Percentiles rank a stretch among this genome's conserved stretches.
phyloP scores from a whole-genome alignment of 352 stramenopile species.

The Globisporangium middletonii region DNA sequence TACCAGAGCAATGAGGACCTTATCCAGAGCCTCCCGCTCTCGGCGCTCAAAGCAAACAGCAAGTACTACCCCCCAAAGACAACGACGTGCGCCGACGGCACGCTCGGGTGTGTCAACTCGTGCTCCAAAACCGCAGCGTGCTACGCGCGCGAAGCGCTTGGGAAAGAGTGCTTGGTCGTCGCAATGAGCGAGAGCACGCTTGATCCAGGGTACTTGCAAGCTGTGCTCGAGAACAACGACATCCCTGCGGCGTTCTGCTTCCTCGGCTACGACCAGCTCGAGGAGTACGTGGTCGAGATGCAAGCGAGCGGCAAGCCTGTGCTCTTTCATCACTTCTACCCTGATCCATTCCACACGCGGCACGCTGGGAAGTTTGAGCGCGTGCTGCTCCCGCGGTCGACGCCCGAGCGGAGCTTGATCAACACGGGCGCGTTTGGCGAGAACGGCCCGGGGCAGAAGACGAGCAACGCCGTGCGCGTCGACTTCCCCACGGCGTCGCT shows the following conservation, averaged over 20 bases:
- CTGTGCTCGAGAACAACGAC: slow-evolving; percentile 19
- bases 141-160: slow-evolving; percentile 9
- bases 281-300: slow-evolving; percentile 21
- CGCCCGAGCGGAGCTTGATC: slow-evolving; percentile 14
- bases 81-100: slow-evolving; percentile 18
- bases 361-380: slow-evolving; percentile 23
- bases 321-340: slow-evolving; percentile 48
- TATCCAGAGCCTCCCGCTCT: slow-evolving; percentile 6
- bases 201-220: slow-evolving; percentile 18
- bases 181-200: slow-evolving; percentile 15
- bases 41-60: slow-evolving; percentile 1
- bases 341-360: slow-evolving; percentile 31
- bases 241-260: slow-evolving; percentile 35
- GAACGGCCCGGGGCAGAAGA: slow-evolving; percentile 36
- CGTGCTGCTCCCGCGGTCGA: slow-evolving; percentile 29
- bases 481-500: slow-evolving; percentile 34
- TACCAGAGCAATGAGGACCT: slow-evolving; percentile 13
- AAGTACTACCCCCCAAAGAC: slow-evolving; percentile 18
- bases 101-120: slow-evolving; percentile 25
- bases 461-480: slow-evolving; percentile 29
- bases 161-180: slow-evolving; percentile 19
- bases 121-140: slow-evolving; percentile 27
- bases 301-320: slow-evolving; percentile 22
- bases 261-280: slow-evolving; percentile 10
- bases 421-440: slow-evolving; percentile 34